Conservation (phyloP, 306 rosid species). For the Acacia melanoxylon region DNA sequence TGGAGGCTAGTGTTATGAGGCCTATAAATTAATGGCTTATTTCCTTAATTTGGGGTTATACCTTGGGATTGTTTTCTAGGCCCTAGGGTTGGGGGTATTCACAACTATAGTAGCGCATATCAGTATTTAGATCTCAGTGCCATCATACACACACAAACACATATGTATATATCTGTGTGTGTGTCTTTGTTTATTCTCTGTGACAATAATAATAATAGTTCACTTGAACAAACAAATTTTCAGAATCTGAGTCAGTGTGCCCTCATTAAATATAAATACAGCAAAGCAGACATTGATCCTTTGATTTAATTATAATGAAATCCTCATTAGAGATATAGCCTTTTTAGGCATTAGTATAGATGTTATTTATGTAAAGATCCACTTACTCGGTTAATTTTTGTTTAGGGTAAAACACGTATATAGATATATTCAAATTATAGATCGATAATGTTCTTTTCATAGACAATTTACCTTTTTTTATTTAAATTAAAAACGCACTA, state of each 20-base stretch:
- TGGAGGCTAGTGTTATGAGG: conserved; percentile 52
- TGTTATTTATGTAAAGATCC: neutral
- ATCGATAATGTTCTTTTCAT: neutral
- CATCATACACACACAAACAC: neutral
- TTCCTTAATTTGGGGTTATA: conserved; percentile 62
- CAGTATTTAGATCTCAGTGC: conserved; percentile 38
- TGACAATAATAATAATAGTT: conserved; percentile 35
- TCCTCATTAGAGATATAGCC: neutral
- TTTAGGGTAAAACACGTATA: neutral
- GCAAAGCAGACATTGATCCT: too few relatives aligned
- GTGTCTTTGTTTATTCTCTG: conserved; percentile 39
- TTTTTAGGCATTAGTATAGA: neutral
- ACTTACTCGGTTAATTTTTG: neutral
- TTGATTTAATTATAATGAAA: too few relatives aligned
- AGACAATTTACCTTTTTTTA: neutral
- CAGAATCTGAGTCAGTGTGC: conserved; percentile 42
- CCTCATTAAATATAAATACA: conserved; percentile 32
- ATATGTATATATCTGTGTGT: too few relatives aligned
- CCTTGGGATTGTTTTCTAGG: conserved; percentile 45
- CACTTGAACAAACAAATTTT: conserved; percentile 40
- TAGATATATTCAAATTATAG: neutral
- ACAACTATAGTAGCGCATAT: conserved; percentile 29
- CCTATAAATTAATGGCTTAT: conserved; percentile 42
- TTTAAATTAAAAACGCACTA: neutral
- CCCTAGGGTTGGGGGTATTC: conserved; percentile 38